phyloP scores from a whole-genome alignment of 1,284 basidiomycete species.

The Xerocomus amazonicus region DNA sequence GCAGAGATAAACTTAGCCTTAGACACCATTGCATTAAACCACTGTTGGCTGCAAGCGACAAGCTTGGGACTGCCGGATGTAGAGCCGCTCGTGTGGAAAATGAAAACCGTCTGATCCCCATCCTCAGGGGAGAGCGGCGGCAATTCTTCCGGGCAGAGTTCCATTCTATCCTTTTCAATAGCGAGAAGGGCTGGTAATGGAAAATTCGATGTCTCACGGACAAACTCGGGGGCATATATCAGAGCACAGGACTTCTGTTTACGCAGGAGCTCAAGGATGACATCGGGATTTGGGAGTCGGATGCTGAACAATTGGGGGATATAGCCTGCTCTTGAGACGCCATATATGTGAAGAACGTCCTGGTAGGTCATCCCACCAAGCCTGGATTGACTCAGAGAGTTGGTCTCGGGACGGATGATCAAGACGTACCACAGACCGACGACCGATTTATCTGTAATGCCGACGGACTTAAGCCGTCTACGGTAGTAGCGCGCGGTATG shows the following conservation, averaged over 20 bases:
- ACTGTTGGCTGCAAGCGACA: slow-evolving; percentile 60
- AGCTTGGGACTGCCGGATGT: slow-evolving; percentile 73
- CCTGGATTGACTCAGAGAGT: slow-evolving; percentile 38
- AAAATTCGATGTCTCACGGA: slow-evolving; percentile 34
- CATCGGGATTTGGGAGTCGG: slow-evolving; percentile 62
- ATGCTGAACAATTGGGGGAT: slow-evolving; percentile 71
- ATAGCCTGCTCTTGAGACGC: slow-evolving; percentile 66
- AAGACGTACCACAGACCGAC: slow-evolving; percentile 61
- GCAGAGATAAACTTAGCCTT: slow-evolving; percentile 53
- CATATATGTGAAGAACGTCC: slow-evolving; percentile 68
- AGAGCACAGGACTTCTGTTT: slow-evolving; percentile 57
- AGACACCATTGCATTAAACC: slow-evolving; percentile 52
- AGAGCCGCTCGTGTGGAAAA: slow-evolving; percentile 73
- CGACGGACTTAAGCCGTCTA: slow-evolving; percentile 38
- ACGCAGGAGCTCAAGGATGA: slow-evolving; percentile 60
- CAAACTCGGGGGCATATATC: slow-evolving; percentile 53
- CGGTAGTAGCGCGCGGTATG: slow-evolving; percentile 55
- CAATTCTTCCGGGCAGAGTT: slow-evolving; percentile 37
- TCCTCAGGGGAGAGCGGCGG: slow-evolving; percentile 41
- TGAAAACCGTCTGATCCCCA: slow-evolving; percentile 52
- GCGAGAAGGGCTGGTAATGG: slow-evolving; percentile 49
- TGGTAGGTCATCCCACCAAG: slow-evolving; percentile 62
- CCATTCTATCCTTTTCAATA: slow-evolving; percentile 38
- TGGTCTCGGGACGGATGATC: slow-evolving; percentile 2
- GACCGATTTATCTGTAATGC: slow-evolving; percentile 50